A percentile compares a stretch with the other conserved stretches of the same genome.
Evolutionary conservation across 1,284 basidiomycete genomes (phyloP).

Genomic region (Singerocomus inundabilis): DNA sequence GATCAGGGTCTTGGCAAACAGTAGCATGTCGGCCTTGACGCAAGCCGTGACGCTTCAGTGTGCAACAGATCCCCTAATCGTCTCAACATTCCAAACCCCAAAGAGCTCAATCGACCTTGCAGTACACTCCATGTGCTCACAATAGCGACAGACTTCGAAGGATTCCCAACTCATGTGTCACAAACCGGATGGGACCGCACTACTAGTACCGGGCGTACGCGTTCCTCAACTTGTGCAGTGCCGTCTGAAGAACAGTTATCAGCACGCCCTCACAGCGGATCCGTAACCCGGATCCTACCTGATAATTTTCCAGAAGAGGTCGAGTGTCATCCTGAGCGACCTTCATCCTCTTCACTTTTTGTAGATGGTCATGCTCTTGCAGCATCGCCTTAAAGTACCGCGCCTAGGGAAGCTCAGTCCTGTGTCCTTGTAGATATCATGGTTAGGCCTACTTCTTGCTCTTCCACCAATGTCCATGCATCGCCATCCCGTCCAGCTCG

Average conservation of each 20-base stretch:
- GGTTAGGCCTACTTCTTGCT: slow-evolving; percentile 73
- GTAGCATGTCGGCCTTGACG: too few species aligned
- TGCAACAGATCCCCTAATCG: too few species aligned
- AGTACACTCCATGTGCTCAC: background rate
- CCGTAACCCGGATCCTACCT: slow-evolving; percentile 41
- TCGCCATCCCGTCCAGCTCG: slow-evolving; percentile 84
- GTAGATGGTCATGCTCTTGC: slow-evolving; percentile 71
- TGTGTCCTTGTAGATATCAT: background rate
- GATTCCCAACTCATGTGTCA: background rate
- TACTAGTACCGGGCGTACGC: slow-evolving; percentile 30
- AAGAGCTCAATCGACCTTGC: background rate
- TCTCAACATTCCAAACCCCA: background rate
- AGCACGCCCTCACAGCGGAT: slow-evolving; percentile 2
- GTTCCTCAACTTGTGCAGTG: slow-evolving; percentile 38
- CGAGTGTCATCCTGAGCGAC: slow-evolving; percentile 65
- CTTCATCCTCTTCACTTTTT: slow-evolving; percentile 70
- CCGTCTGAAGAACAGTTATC: slow-evolving; percentile 29
- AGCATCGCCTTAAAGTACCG: slow-evolving; percentile 88
- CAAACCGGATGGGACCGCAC: background rate
- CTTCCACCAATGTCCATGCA: slow-evolving; percentile 94
- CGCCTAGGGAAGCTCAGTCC: slow-evolving; percentile 49
- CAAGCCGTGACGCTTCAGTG: too few species aligned
- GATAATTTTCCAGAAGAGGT: slow-evolving; percentile 60
- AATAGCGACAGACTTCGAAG: background rate
- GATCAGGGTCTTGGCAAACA: too few species aligned